Conservation (phyloP, 176 grass and related monocot species). For the Aegilops longissima region DNA sequence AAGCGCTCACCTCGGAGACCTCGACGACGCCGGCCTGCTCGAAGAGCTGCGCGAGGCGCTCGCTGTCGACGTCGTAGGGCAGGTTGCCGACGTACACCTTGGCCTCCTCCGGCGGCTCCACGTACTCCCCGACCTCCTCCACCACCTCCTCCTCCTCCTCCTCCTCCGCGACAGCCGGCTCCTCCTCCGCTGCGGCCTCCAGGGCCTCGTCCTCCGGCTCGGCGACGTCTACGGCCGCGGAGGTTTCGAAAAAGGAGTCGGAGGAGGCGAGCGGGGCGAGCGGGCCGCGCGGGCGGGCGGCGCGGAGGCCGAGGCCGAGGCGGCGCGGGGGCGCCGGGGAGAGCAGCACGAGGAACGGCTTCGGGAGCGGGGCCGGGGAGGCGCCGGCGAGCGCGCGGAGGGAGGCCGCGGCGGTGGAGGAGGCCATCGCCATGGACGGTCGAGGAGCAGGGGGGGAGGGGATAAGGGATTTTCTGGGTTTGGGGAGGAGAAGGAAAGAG, state of each 20-base stretch:
- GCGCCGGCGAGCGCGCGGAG: slow-evolving; percentile 38
- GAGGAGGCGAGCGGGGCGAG: slow-evolving; percentile 37
- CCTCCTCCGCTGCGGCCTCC: slow-evolving; percentile 33
- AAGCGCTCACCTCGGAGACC: slow-evolving; percentile 62
- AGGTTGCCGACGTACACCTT: slow-evolving; percentile 89
- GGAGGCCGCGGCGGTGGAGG: slow-evolving; percentile 27
- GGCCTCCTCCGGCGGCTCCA: slow-evolving; percentile 52
- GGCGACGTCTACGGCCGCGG: slow-evolving; percentile 24
- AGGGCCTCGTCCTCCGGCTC: slow-evolving; percentile 25
- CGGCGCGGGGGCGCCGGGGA: not conserved
- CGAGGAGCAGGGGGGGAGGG: not conserved
- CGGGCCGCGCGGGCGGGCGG: slow-evolving; percentile 18
- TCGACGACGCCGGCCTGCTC: slow-evolving; percentile 80
- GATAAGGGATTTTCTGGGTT: slow-evolving; percentile 1
- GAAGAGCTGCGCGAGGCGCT: slow-evolving; percentile 81
- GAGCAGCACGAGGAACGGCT: slow-evolving; percentile 40
- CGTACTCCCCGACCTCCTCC: slow-evolving; percentile 42
- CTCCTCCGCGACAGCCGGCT: slow-evolving; percentile 8
- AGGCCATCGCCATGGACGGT: slow-evolving; percentile 17
- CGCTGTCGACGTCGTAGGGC: slow-evolving; percentile 80
- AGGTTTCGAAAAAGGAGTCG: slow-evolving; percentile 10
- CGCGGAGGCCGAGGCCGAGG: slow-evolving; percentile 20
- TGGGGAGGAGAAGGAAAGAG: not conserved
- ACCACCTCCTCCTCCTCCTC: slow-evolving; percentile 18
- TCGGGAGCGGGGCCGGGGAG: slow-evolving; percentile 3